Evolutionary conservation across 129 eudicot genomes (phyloP).

Genomic region (Scalesia atractyloides): DNA sequence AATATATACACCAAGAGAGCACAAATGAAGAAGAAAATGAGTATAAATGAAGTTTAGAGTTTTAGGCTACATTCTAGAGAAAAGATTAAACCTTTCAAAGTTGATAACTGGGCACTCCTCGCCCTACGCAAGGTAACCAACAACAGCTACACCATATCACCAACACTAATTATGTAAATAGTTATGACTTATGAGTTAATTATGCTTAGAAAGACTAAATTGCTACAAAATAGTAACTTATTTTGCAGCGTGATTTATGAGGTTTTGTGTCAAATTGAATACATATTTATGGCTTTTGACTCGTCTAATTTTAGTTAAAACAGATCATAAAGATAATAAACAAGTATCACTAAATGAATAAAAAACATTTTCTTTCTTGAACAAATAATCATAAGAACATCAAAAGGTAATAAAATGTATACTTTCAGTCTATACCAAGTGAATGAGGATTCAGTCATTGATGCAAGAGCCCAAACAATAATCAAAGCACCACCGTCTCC

Average conservation of each 20-base stretch:
- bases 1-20: too few species aligned
- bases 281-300: too few species aligned
- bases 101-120: slow-evolving; percentile 58
- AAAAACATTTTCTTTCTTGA: slow-evolving; percentile 2
- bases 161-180: not conserved
- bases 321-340: too few species aligned
- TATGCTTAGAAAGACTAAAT: not conserved
- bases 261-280: too few species aligned
- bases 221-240: too few species aligned
- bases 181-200: not conserved
- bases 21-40: too few species aligned
- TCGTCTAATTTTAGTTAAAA: slow-evolving; percentile 12
- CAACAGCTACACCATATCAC: slow-evolving; percentile 63
- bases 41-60: not conserved
- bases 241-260: too few species aligned
- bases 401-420: slow-evolving; percentile 16
- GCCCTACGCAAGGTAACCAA: slow-evolving; percentile 82
- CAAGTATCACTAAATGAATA: too few species aligned
- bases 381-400: not conserved
- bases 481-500: too few species aligned
- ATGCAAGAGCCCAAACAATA: slow-evolving; percentile 55
- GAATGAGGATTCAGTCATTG: slow-evolving; percentile 89
- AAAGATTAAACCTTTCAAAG: slow-evolving; percentile 62
- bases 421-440: slow-evolving; percentile 61
- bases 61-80: not conserved